phyloP scores from a whole-genome alignment of 257 asterid species.

The Catharanthus roseus region DNA sequence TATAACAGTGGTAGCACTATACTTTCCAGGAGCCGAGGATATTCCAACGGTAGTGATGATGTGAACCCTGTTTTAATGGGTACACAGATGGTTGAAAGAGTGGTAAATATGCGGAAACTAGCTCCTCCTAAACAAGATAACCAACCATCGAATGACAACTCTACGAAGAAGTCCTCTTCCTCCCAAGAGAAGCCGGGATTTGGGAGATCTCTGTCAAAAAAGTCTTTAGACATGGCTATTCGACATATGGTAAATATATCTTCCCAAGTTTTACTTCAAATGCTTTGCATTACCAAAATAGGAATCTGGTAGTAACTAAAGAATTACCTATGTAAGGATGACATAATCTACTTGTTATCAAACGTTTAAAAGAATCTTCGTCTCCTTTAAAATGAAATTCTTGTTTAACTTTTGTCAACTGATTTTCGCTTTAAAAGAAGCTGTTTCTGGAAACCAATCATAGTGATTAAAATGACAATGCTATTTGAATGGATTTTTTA shows the following conservation, averaged over 20 bases:
- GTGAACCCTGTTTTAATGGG: slow-evolving; percentile 80
- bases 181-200: slow-evolving; percentile 56
- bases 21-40: slow-evolving; percentile 46
- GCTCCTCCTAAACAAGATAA: slow-evolving; percentile 75
- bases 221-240: slow-evolving; percentile 85
- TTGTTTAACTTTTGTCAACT: background rate
- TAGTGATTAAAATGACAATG: background rate
- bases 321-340: background rate
- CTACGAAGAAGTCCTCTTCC: slow-evolving; percentile 39
- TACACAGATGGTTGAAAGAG: slow-evolving; percentile 80
- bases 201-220: slow-evolving; percentile 74
- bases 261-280: background rate
- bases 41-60: slow-evolving; percentile 34
- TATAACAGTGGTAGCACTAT: slow-evolving; percentile 27
- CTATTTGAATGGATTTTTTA: background rate
- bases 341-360: background rate
- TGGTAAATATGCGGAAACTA: slow-evolving; percentile 85
- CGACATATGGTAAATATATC: slow-evolving; percentile 67
- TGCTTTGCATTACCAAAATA: background rate
- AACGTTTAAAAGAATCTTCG: background rate
- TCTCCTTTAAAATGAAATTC: background rate
- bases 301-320: background rate
- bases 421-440: background rate
- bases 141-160: slow-evolving; percentile 24
- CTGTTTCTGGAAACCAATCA: background rate